A percentile compares a stretch with the other conserved stretches of the same genome.
These are phyloP conservation scores for Deuterostichococcus epilithicus DNA, from an alignment of 139 green algal species.

Conservation along the genomic window DNA sequence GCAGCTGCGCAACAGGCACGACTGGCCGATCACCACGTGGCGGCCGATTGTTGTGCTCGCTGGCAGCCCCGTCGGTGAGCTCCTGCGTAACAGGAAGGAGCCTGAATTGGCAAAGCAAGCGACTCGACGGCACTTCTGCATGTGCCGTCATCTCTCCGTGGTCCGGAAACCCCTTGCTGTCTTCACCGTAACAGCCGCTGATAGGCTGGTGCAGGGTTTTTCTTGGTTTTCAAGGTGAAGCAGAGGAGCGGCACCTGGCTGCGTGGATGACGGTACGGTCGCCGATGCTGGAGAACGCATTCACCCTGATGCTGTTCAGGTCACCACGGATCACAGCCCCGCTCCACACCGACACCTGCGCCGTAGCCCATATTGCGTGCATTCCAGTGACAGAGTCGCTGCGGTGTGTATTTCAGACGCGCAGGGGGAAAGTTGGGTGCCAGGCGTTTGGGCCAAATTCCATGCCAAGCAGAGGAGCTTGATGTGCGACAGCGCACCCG, in stretches of 20 bases:
- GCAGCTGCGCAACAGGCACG: constrained; percentile 68
- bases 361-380: background rate
- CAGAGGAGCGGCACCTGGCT: constrained; percentile 49
- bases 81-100: constrained; percentile 27
- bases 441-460: no score
- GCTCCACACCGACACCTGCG: constrained; percentile 78
- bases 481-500: constrained; percentile 30
- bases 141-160: background rate
- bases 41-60: constrained; percentile 71
- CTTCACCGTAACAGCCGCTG: no score
- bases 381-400: background rate
- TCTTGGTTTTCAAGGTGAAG: background rate
- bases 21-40: constrained; percentile 78
- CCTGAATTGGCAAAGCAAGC: background rate
- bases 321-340: constrained; percentile 81
- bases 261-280: constrained; percentile 86
- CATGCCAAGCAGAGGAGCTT: background rate
- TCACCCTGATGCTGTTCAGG: constrained; percentile 80
- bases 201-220: no score
- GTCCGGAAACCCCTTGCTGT: background rate
- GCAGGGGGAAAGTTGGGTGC: background rate
- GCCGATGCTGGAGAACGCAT: constrained; percentile 61
- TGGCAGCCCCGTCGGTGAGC: constrained; percentile 75
- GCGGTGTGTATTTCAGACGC: background rate
- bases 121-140: no score